Evolutionary conservation across 2,329 filamentous ascomycete species (phyloP), one percentile per base, ranked within the genome.

Genomic region (Diaporthe amygdali): DNA sequence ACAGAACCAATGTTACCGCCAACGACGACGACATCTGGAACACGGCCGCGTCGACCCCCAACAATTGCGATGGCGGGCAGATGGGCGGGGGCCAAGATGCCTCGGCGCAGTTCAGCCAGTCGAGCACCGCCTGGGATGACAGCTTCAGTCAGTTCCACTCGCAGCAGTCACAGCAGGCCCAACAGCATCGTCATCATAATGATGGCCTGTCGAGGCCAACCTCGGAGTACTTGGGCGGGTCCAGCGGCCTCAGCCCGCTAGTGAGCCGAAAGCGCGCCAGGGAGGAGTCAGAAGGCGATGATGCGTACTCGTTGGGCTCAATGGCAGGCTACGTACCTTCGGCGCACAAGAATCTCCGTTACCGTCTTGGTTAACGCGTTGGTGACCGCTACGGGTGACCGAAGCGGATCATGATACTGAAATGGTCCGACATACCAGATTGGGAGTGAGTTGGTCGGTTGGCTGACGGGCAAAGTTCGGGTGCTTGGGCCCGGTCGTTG

Each of bases 281-380:
- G 17, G 71, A 73, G 5, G 71, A 68, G 52, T 52, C 70, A 15
- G 71, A 73, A 8, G 64, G 67, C n/a, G 71, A 54, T 8, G 64
- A 52, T 14, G 55, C 44, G 12, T 71, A 71, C 55, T 47, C 63
- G 22, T 15, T 70, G 39, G 63, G 63, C 27, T 46, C 71, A 25
- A 64, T 68, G 68, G 47, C 61, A 54, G 64, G 64, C 25, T 73
- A 71, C 56, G 69, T 54, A 15, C 44, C 56, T 12, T 44, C 71
- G 30, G 51, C 55, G n/a, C 41, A 68, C 46, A 56, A 68, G 32
- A 63, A 64, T 32, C n/a, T 68, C 44, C 52, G 46, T 30, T 68
- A 55, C 27, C 66, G 66, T 32, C 44, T 68, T 34, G 44, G 22
- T 7, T 54, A 52, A 55, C 63, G 68, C 55, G 54, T 20, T 6